Evolutionary conservation across 2,329 filamentous ascomycete species (phyloP).

Genomic region (Aspergillus neotritici): DNA sequence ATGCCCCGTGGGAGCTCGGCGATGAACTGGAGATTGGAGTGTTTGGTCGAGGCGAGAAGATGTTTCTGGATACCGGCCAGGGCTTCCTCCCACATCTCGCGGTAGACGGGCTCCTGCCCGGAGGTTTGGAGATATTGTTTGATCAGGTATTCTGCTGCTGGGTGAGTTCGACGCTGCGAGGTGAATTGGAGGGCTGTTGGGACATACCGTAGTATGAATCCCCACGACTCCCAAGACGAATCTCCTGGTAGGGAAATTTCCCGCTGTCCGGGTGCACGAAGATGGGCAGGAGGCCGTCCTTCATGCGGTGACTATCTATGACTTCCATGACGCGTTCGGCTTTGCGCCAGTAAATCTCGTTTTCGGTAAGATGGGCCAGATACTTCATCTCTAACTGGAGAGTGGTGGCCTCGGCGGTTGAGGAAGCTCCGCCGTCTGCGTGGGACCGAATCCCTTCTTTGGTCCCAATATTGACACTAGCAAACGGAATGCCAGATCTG

Average conservation of each 20-base stretch:
- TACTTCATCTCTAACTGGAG: constrained; percentile 95
- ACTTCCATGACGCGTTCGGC: constrained; percentile 84
- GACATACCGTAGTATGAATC: constrained; percentile 75
- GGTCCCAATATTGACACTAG: constrained; percentile 77
- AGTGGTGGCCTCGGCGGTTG: constrained; percentile 83
- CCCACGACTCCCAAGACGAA: constrained; percentile 83
- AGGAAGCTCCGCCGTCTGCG: constrained; percentile 78
- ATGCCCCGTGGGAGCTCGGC: constrained; percentile 75
- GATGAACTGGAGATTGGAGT: constrained; percentile 72
- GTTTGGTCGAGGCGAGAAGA: constrained; percentile 76
- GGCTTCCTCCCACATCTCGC: constrained; percentile 84
- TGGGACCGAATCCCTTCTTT: constrained; percentile 71
- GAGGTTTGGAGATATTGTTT: constrained; percentile 94
- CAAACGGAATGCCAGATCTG: constrained; percentile 76
- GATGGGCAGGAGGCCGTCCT: constrained; percentile 81
- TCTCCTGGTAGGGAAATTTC: constrained; percentile 71
- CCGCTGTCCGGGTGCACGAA: constrained; percentile 75
- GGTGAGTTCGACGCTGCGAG: background rate
- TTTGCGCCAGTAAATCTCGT: constrained; percentile 82
- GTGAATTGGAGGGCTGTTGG: background rate
- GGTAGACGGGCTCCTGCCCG: constrained; percentile 72
- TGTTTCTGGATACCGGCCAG: constrained; percentile 79
- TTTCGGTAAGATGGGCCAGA: constrained; percentile 82
- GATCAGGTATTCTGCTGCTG: constrained; percentile 70
- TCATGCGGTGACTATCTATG: constrained; percentile 69